Evolutionary conservation across 1,139 yeast genomes (phyloP), one percentile per base, ranked within the genome.

Genomic region (Saccharomycopsis phalli): DNA sequence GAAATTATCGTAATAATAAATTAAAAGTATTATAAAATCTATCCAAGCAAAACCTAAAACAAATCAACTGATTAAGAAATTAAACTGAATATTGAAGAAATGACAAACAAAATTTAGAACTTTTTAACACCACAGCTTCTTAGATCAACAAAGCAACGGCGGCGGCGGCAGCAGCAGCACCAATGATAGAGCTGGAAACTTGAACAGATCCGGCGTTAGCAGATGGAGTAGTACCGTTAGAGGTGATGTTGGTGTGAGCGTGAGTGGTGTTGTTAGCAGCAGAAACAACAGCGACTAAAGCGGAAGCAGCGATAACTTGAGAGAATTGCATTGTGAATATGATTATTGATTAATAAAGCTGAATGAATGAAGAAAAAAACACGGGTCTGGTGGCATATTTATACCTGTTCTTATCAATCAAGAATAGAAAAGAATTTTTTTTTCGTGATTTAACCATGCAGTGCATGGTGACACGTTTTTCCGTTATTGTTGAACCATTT

Each of bases 111-210:
- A 23, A 23, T 10, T 23, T 23, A 10, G 10, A 23, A 10, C n/a
- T 23, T 10, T 10, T 10, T 10, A 23, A 23, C 27, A 23, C 10
- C 27, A n/a, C 10, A 23, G n/a, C 11, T 10, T 23, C 10, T 10
- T 42, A 42, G 31, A 46, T 36, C 31, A 42, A 37, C 34, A 42
- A 36, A 41, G 46, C 46, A 41, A 42, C 29, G 33, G 44, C 46
- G 27, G 41, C 46, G 19, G 33, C 42, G 23, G 46, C 46, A 36
- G 46, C 46, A 32, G 46, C 46, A 27, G 45, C 46, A 31, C 45
- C 45, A 18, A 42, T 36, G 31, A 41, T 29, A 16, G 46, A 36
- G 22, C 44, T 35, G 20, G 46, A 42, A 27, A 31, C 44, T 17
- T 42, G 37, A 16, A 41, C 41, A 14, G 44, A 30, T 22, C 46